These are phyloP conservation scores for Apiospora saccharicola DNA, from an alignment of 2,329 filamentous ascomycete genomes.

Conservation along the genomic window DNA sequence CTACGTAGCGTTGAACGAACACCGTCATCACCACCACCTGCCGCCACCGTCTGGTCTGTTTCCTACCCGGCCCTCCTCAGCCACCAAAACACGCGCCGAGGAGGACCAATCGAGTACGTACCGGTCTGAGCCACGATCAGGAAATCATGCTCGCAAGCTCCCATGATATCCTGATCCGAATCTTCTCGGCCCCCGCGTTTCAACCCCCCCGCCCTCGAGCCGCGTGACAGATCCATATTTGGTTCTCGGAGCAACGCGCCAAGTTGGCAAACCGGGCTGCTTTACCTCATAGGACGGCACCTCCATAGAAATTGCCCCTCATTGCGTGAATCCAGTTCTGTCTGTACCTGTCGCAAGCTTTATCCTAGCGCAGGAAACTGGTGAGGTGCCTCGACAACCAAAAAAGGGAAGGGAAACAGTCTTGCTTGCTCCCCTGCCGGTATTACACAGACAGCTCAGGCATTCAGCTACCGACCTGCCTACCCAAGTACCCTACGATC, in stretches of 20 bases:
- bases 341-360: slow-evolving; percentile 15
- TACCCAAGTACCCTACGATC: neutral
- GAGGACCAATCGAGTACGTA: too few relatives aligned
- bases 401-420: neutral
- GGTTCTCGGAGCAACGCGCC: slow-evolving; percentile 18
- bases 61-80: too few relatives aligned
- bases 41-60: neutral
- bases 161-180: too few relatives aligned
- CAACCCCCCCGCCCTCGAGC: slow-evolving; percentile 1
- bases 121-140: too few relatives aligned
- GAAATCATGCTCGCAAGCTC: too few relatives aligned
- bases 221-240: slow-evolving; percentile 18
- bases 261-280: slow-evolving; percentile 18
- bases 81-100: too few relatives aligned
- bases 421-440: neutral
- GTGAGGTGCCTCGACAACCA: neutral
- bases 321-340: neutral
- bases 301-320: slow-evolving; percentile 12
- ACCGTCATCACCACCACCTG: neutral
- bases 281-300: neutral
- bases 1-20: neutral
- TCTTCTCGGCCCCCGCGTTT: slow-evolving; percentile 3
- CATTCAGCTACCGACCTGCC: neutral
- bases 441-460: slow-evolving; percentile 1
- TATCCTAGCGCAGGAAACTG: neutral